Base-by-base conservation (phyloP, 352 stramenopile genomes). In the Thalassiosira mediterranea region DNA sequence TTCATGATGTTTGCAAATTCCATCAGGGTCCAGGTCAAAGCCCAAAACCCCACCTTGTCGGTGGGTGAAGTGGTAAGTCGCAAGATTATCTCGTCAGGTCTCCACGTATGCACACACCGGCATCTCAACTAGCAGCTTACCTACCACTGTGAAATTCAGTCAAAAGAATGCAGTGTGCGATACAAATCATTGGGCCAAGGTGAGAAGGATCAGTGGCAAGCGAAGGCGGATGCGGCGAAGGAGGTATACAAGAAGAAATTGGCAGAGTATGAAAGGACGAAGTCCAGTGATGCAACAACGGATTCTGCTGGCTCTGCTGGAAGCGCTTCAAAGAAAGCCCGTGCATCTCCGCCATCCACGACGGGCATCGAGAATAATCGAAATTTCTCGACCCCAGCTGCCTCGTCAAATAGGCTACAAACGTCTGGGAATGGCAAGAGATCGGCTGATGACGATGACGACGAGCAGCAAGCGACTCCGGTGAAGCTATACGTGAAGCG, bases 1-100 rank as follows among this genome's bases (percentile, higher is more conserved):
- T 98, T 96, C 89, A 96, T 98, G 56, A 94, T 97, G 77, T 98
- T 96, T 81, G 94, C 90, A 38, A 96, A 96, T 68, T 93, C 96
- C 56, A 93, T 96, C 38, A 93, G 95, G 72, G 73, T 89, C 29
- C 76, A 92, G 48, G 85, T 97, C 29, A 95, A 94, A 40, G 85
- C 84, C 23, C 93, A 97, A 72, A 95, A 98, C 86, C 95, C 95
- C 13, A 91, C 93, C 79, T 92, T 96, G 67, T 91, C 93, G 38
- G 95, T 98, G 63, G 95, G 90, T 60, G 95, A 97, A 75, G 93
- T 98, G 72, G 93, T 79, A 56, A 88, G 84, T 88, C 48, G 3
- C 19, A 57, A 57, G 17, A 28, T 15, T 44, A 15, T 40, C 4
- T 28, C 32, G 40, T 46, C 28, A 19, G 17, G 15, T 29, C n/a